These are phyloP conservation scores for Senecio squalidus DNA, from an alignment of 140 eudicot species.

Conservation along the genomic window DNA sequence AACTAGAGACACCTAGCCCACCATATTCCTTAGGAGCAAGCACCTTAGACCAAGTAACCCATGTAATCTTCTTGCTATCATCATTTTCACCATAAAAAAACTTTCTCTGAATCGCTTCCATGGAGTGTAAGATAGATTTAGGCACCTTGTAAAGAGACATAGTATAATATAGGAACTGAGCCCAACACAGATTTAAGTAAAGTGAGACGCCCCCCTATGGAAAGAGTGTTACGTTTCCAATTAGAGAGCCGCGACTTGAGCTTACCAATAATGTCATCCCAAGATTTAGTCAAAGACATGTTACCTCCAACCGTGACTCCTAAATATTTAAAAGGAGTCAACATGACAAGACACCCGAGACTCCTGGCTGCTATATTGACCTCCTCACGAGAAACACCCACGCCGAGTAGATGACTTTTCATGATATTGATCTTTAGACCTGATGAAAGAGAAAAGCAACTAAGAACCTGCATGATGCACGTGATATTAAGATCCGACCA, in stretches of 20 bases:
- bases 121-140: background rate
- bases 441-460: background rate
- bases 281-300: background rate
- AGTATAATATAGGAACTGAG: background rate
- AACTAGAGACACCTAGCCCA: background rate
- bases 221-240: background rate
- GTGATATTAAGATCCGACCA: background rate
- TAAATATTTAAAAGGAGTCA: background rate
- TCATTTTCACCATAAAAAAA: background rate
- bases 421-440: background rate
- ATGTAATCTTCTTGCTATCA: background rate
- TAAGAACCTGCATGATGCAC: background rate
- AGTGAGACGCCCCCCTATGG: background rate
- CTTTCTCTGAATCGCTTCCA: background rate
- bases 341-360: background rate
- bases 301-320: background rate
- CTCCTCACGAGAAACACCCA: background rate
- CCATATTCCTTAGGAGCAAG: background rate
- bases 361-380: background rate
- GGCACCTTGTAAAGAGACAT: too few species aligned
- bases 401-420: background rate
- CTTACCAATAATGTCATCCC: background rate
- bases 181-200: background rate
- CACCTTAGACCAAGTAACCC: background rate
- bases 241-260: background rate